Conservation (phyloP, 2,329 filamentous ascomycete species). For the Trichoderma afroharzianum region DNA sequence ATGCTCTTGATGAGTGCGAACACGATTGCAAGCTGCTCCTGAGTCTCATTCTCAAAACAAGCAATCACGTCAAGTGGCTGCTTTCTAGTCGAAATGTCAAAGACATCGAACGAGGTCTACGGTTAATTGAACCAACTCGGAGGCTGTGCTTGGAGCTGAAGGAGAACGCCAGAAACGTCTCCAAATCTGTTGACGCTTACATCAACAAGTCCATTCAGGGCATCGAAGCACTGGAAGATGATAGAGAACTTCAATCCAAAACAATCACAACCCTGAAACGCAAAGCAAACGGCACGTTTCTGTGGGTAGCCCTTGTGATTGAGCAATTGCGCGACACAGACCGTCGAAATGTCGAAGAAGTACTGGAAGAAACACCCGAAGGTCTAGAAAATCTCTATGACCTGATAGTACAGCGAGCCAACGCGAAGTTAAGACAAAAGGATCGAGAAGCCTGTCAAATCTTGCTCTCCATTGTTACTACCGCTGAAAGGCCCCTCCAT, state of each 20-base stretch:
- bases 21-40: constrained; percentile 35
- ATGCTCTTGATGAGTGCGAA: constrained; percentile 37
- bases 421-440: not conserved
- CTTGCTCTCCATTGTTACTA: not conserved
- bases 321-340: not conserved
- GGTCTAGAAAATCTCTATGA: not conserved
- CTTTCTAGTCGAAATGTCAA: constrained; percentile 2
- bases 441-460: not conserved
- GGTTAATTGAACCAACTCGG: not conserved
- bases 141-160: not conserved
- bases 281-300: not conserved
- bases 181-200: not conserved
- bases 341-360: not conserved
- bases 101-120: not conserved
- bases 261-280: not conserved
- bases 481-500: not conserved
- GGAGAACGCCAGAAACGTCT: not conserved
- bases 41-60: constrained; percentile 30
- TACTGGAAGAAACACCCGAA: not conserved
- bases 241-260: not conserved
- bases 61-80: not conserved
- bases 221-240: not conserved
- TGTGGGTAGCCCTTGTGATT: not conserved
- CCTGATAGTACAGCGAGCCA: not conserved
- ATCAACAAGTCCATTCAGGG: not conserved